phyloP scores from a whole-genome alignment of 2,329 filamentous ascomycete species.

The Phoma sp. region DNA sequence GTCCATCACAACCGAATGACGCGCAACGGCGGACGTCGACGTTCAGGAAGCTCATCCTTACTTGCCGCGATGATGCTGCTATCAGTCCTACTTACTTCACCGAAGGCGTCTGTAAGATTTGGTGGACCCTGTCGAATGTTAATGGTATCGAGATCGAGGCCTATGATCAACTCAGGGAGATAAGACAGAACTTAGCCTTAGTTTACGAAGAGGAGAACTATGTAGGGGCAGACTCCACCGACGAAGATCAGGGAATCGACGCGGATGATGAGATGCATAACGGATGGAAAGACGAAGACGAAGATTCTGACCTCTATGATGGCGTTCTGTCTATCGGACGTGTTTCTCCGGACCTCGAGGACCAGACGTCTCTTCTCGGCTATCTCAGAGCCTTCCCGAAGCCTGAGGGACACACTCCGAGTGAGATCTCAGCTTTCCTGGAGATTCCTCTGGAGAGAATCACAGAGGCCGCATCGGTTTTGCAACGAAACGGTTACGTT shows the following conservation, averaged over 20 bases:
- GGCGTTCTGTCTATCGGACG: too few species aligned
- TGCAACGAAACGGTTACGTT: not conserved
- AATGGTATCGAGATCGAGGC: conserved; percentile 17
- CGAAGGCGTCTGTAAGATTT: conserved; percentile 10
- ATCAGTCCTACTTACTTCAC: conserved; percentile 12
- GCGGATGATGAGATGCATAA: not conserved
- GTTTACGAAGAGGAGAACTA: conserved; percentile 8
- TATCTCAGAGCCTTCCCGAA: too few species aligned
- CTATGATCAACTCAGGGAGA: conserved; percentile 10
- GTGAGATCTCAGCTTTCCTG: too few species aligned
- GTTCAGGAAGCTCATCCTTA: conserved; percentile 18
- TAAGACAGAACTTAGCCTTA: conserved; percentile 5
- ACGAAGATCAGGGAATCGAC: not conserved
- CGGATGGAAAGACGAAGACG: not conserved
- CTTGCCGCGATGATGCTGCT: conserved; percentile 22
- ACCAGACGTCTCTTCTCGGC: not conserved
- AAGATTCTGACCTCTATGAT: not conserved
- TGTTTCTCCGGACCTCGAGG: not conserved
- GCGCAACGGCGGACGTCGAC: not conserved
- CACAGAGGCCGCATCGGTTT: too few species aligned
- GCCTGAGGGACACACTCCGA: too few species aligned
- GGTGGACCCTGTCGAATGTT: conserved; percentile 5
- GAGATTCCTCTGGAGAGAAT: too few species aligned
- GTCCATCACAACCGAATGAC: not conserved
- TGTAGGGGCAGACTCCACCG: not conserved